Percentiles rank a stretch among this genome's conserved stretches.
These are phyloP conservation scores for Phellinidium pouzarii DNA, from an alignment of 1,284 basidiomycete genomes.

Conservation along the genomic window DNA sequence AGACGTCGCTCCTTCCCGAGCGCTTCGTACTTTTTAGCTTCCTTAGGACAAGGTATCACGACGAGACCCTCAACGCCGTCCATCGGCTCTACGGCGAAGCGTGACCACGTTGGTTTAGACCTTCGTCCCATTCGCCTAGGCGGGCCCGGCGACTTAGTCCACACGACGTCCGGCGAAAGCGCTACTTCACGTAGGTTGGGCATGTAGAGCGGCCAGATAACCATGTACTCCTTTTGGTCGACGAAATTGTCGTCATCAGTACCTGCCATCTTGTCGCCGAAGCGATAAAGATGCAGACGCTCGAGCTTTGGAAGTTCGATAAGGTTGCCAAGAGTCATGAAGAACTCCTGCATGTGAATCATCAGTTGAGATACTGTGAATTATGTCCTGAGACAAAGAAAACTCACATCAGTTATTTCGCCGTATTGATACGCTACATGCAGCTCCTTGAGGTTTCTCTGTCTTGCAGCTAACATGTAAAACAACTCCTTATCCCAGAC, in stretches of 20 bases:
- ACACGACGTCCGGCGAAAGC: slow-evolving; percentile 15
- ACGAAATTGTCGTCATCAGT: slow-evolving; percentile 6
- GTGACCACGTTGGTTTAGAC: slow-evolving; percentile 1
- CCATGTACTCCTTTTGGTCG: slow-evolving; percentile 18
- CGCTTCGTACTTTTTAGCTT: slow-evolving; percentile 4
- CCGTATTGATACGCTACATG: slow-evolving; percentile 15
- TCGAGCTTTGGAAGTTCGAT: slow-evolving; percentile 18
- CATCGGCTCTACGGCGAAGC: slow-evolving; percentile 14
- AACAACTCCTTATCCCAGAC: slow-evolving; percentile 19
- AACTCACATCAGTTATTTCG: slow-evolving; percentile 11
- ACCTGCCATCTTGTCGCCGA: slow-evolving; percentile 13
- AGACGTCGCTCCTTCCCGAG: not conserved
- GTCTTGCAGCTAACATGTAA: slow-evolving; percentile 17
- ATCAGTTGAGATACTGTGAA: not conserved
- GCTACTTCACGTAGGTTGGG: slow-evolving; percentile 18
- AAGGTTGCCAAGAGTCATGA: slow-evolving; percentile 16
- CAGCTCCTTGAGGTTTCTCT: slow-evolving; percentile 14
- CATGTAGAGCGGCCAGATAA: slow-evolving; percentile 19
- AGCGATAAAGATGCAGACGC: slow-evolving; percentile 16
- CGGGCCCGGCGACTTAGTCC: slow-evolving; percentile 1
- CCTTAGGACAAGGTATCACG: slow-evolving; percentile 8
- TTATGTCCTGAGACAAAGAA: not conserved
- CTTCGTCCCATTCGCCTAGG: not conserved
- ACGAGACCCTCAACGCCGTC: slow-evolving; percentile 12
- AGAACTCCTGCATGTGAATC: slow-evolving; percentile 12